Conservation (phyloP, 805 yeast genomes). For the Sugiyamaella chiloensis region DNA sequence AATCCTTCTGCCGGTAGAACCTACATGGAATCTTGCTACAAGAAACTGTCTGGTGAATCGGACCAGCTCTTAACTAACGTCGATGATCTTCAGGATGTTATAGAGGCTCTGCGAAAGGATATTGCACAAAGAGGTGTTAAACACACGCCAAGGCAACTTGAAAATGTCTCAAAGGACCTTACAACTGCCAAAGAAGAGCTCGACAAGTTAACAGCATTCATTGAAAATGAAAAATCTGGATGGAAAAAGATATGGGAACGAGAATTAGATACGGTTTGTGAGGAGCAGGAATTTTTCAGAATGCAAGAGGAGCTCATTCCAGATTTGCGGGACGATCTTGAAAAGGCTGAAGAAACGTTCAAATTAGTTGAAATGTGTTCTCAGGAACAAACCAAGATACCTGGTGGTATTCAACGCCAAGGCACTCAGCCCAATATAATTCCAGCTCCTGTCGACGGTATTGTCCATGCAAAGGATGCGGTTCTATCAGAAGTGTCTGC, state of each 20-base stretch:
- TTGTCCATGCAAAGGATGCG: slow-evolving; percentile 50
- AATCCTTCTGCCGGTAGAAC: slow-evolving; percentile 33
- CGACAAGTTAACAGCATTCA: slow-evolving; percentile 53
- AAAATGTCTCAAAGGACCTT: slow-evolving; percentile 62
- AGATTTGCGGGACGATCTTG: slow-evolving; percentile 77
- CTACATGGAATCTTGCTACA: slow-evolving; percentile 75
- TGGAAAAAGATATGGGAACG: slow-evolving; percentile 94
- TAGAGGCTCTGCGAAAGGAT: slow-evolving; percentile 85
- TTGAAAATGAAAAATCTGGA: slow-evolving; percentile 66
- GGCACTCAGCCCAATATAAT: slow-evolving; percentile 35
- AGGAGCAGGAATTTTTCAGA: slow-evolving; percentile 89
- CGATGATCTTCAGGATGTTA: slow-evolving; percentile 87
- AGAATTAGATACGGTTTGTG: slow-evolving; percentile 84
- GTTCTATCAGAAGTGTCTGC: slow-evolving; percentile 75
- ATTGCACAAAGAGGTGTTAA: slow-evolving; percentile 89
- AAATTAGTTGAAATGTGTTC: slow-evolving; percentile 77
- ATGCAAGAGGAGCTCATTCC: slow-evolving; percentile 81
- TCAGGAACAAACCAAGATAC: slow-evolving; percentile 63
- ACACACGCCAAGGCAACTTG: slow-evolving; percentile 71
- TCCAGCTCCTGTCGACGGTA: slow-evolving; percentile 28
- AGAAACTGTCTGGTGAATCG: slow-evolving; percentile 69
- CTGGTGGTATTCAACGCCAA: slow-evolving; percentile 27
- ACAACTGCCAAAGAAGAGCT: slow-evolving; percentile 53
- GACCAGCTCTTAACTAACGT: slow-evolving; percentile 72
- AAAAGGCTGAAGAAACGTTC: slow-evolving; percentile 77